These are phyloP conservation scores for Backusella sp. DNA, from an alignment of 192 early-diverging fungal genomes.

Conservation along the genomic window DNA sequence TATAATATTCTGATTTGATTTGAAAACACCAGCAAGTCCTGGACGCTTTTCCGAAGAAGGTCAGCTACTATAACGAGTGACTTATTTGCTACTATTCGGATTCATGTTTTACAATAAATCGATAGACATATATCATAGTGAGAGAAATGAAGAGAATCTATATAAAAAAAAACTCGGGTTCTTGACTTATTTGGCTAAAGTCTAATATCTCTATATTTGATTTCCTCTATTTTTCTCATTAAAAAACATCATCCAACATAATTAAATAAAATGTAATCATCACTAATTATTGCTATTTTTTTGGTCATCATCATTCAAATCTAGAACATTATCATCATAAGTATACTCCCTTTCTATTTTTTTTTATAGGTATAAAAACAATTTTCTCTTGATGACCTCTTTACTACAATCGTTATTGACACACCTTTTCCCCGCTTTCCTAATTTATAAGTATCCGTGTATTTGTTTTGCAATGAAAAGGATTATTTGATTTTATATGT, in stretches of 20 bases:
- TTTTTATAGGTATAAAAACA: neutral
- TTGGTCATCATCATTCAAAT: neutral
- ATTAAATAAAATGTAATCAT: neutral
- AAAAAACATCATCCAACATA: neutral
- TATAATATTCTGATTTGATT: no score
- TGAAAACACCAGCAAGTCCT: no score
- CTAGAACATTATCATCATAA: neutral
- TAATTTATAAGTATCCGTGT: no score
- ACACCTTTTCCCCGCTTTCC: no score
- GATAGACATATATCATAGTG: neutral
- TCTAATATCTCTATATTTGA: neutral
- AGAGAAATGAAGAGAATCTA: neutral
- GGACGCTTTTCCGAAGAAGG: neutral
- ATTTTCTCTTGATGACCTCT: neutral
- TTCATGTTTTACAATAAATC: neutral
- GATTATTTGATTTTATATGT: no score
- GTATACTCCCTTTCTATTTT: neutral
- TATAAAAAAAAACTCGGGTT: neutral
- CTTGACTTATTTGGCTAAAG: neutral
- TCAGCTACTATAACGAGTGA: neutral
- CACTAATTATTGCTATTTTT: neutral
- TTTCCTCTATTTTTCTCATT: no score
- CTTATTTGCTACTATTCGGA: neutral
- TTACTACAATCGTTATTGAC: neutral
- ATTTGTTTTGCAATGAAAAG: no score